Evolutionary conservation across 345 rosid genomes (phyloP), one percentile per base, ranked within the genome.

Genomic region (Turnera subulata): DNA sequence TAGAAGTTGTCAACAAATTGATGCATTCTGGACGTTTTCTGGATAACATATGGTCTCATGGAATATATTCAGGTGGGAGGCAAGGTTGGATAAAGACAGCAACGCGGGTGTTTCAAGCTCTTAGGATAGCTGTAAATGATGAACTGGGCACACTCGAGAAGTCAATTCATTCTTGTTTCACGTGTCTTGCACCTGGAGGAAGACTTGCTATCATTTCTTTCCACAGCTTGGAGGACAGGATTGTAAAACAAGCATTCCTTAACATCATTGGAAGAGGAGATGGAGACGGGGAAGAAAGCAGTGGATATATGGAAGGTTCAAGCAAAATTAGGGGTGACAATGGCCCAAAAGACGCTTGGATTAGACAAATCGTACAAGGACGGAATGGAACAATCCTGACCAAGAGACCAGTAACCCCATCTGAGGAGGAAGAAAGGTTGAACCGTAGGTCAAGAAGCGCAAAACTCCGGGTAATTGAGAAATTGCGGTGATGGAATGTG

Each of bases 1-100:
- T 37, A 13, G 11, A 24, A 20, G 21, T 32, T 35, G 17, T 15
- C 15, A n/a, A 26, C 35, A 56, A 54, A 40, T 20, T 45, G 24
- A 55, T 67, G 39, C 37, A 33, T 44, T 22, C 6, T 1, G 7
- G 26, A 35, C n/a, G 9, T 15, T 20, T 17, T 10, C 61, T 50
- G 55, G 48, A 57, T 26, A 19, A 44, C 50, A 58, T 42, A 35
- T 14, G 9, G 48, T 19, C 40, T 48, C 13, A 57, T 51, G 48
- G 13, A 68, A 56, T 58, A 69, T 37, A 20, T 57, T n/a, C 65
- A 85, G 96, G 81, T 46, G 91, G 96, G 50, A 82, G 96, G 74
- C 98, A 82, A 76, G 96, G 98, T 58, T 92, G 95, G 96, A 78
- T 92, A 69, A 89, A 92, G 72, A 86, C 95, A n/a, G 98, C 98